Conservation (phyloP, 441 rosid species). For the Croton setiger region DNA sequence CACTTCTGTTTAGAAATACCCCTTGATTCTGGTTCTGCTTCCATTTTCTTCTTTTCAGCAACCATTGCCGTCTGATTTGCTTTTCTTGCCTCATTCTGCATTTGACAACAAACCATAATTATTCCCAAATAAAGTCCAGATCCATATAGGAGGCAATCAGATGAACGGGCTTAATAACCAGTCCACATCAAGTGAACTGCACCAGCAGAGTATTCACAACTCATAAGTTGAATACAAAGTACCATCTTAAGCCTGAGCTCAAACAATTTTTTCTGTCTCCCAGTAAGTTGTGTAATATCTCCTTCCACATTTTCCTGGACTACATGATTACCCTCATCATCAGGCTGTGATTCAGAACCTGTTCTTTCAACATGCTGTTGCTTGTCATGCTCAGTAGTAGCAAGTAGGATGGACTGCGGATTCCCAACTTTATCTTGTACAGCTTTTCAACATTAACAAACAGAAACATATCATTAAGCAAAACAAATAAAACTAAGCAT, state of each 20-base stretch:
- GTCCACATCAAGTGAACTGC: background rate
- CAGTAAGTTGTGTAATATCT: conserved; percentile 68
- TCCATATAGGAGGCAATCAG: background rate
- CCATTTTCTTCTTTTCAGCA: conserved; percentile 86
- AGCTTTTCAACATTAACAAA: conserved; percentile 28
- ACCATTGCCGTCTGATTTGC: conserved; percentile 87
- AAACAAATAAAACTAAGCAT: background rate
- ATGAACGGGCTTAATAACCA: background rate
- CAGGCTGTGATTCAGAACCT: conserved; percentile 39
- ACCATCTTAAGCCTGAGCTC: conserved; percentile 93
- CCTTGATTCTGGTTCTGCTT: conserved; percentile 74
- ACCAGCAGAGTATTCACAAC: background rate
- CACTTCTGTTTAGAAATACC: conserved; percentile 94
- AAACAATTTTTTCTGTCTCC: conserved; percentile 72
- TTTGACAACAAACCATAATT: conserved; percentile 11
- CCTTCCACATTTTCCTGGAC: conserved; percentile 40
- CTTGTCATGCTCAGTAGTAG: conserved; percentile 27
- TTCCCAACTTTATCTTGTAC: conserved; percentile 33
- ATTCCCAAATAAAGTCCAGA: background rate
- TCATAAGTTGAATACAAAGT: conserved; percentile 4
- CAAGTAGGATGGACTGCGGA: conserved; percentile 20
- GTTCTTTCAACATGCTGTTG: conserved; percentile 35
- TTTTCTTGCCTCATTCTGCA: conserved; percentile 83
- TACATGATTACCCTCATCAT: conserved; percentile 26
- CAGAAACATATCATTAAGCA: background rate